Evolutionary conservation across 129 eudicot species (phyloP).

Genomic region (Glebionis coronaria): DNA sequence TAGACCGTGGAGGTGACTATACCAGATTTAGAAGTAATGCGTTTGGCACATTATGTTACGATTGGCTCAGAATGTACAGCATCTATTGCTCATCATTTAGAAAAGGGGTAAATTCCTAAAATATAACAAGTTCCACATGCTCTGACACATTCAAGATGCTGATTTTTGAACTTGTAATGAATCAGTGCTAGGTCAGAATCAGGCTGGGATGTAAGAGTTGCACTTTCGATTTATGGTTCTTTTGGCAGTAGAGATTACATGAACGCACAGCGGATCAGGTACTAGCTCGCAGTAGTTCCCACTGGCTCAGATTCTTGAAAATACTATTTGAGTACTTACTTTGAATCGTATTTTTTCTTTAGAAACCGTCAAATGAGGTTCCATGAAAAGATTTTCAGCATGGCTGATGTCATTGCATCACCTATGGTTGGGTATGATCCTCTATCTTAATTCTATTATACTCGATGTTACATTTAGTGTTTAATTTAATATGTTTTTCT

Average conservation of each 20-base stretch:
- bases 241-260: slow-evolving; percentile 79
- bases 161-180: slow-evolving; percentile 12
- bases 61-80: slow-evolving; percentile 85
- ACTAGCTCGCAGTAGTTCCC: neutral
- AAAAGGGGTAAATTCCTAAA: slow-evolving; percentile 38
- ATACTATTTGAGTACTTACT: neutral
- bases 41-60: slow-evolving; percentile 88
- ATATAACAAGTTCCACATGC: neutral
- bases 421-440: slow-evolving; percentile 80
- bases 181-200: slow-evolving; percentile 56
- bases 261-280: slow-evolving; percentile 93
- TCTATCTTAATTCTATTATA: neutral
- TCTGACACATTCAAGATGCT: slow-evolving; percentile 8
- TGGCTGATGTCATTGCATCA: slow-evolving; percentile 90
- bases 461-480: neutral
- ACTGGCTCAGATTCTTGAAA: neutral
- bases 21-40: slow-evolving; percentile 90
- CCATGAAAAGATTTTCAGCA: slow-evolving; percentile 63
- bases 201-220: slow-evolving; percentile 89
- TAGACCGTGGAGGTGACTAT: slow-evolving; percentile 74
- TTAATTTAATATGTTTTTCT: too few species aligned
- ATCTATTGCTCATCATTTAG: slow-evolving; percentile 62
- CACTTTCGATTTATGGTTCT: slow-evolving; percentile 75
- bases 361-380: slow-evolving; percentile 81
- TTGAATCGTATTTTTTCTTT: slow-evolving; percentile 3